A percentile compares a stretch with the other conserved stretches of the same genome.
Conservation (phyloP, 352 stramenopile genomes). For the Globisporangium nunn region DNA sequence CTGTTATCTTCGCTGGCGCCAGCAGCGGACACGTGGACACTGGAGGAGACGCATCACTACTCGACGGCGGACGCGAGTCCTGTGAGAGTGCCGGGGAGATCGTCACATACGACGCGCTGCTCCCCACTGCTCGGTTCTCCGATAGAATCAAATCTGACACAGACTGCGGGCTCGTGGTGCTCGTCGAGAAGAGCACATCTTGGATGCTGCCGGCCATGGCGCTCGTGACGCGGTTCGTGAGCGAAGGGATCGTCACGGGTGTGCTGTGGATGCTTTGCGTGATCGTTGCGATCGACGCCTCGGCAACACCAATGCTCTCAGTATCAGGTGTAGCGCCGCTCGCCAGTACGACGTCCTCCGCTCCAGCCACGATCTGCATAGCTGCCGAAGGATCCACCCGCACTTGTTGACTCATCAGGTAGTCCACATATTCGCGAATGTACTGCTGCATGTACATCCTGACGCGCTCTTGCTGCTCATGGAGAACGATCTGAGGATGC, state of each 20-base stretch:
- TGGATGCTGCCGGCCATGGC: conserved; percentile 48
- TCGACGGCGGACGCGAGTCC: not conserved
- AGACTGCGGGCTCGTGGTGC: conserved; percentile 63
- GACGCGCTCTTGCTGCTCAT: conserved; percentile 41
- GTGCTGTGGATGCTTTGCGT: conserved; percentile 37
- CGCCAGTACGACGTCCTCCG: not conserved
- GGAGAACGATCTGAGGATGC: conserved; percentile 39
- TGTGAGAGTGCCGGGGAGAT: conserved; percentile 5
- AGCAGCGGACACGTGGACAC: conserved; percentile 6
- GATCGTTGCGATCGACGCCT: conserved; percentile 12
- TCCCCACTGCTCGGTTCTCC: conserved; percentile 8
- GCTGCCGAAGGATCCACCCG: conserved; percentile 9
- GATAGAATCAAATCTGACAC: conserved; percentile 28
- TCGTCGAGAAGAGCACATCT: conserved; percentile 49
- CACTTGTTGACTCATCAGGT: conserved; percentile 28
- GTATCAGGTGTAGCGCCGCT: not conserved
- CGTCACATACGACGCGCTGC: conserved; percentile 3
- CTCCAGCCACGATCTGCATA: not conserved
- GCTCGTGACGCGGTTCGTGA: conserved; percentile 27
- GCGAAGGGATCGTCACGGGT: conserved; percentile 43
- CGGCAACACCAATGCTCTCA: not conserved
- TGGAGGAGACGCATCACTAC: not conserved
- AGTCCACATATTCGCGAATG: conserved; percentile 52
- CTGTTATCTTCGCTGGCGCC: conserved; percentile 2
- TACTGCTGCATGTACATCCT: conserved; percentile 57